These are phyloP conservation scores for Dothiorella sarmentorum DNA, from an alignment of 2,329 filamentous ascomycete genomes.

Conservation along the genomic window DNA sequence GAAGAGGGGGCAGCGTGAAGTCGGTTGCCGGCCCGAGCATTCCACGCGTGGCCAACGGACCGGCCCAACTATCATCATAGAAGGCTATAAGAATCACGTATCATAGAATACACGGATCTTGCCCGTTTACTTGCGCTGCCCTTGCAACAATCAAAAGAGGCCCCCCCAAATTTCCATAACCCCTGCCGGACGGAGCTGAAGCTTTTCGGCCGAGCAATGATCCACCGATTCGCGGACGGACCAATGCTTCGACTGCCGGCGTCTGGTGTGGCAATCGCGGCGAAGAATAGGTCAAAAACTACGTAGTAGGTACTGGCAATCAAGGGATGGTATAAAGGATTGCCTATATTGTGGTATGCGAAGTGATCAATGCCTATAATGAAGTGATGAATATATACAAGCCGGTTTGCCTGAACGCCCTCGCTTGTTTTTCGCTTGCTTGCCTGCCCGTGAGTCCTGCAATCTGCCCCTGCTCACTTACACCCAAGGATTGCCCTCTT, in stretches of 20 bases:
- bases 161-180: no score
- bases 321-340: not conserved
- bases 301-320: not conserved
- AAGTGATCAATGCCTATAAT: not conserved
- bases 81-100: no score
- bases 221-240: not conserved
- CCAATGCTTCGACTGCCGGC: not conserved
- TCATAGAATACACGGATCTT: no score
- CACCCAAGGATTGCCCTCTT: not conserved
- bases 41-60: no score
- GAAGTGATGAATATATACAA: not conserved
- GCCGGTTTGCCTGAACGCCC: not conserved
- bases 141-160: no score
- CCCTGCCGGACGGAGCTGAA: no score
- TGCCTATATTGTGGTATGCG: not conserved
- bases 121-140: no score
- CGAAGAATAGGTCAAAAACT: not conserved
- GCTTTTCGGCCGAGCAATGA: not conserved
- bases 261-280: not conserved
- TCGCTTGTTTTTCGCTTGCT: no score
- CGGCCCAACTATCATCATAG: no score
- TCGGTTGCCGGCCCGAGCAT: no score
- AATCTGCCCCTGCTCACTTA: constrained; percentile 1
- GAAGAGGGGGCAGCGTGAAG: no score
- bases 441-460: not conserved